Conservation (phyloP, 768 basidiomycete species). For the Clitopilus passeckerianus region DNA sequence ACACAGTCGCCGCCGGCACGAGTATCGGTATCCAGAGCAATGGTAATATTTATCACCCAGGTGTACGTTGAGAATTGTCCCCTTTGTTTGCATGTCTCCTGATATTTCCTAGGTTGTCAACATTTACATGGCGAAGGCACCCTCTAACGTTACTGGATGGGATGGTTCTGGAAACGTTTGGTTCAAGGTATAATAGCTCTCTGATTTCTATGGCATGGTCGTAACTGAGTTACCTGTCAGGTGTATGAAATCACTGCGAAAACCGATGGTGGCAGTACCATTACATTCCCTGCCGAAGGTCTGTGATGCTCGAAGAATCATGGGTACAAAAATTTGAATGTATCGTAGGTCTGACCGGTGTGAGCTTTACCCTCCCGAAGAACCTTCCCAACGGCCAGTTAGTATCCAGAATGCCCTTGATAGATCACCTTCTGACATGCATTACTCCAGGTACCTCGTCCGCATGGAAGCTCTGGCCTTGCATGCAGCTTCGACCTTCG, state of each 20-base stretch:
- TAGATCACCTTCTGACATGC: neutral
- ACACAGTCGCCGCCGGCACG: conserved; percentile 24
- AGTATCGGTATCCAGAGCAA: conserved; percentile 24
- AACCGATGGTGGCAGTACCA: conserved; percentile 33
- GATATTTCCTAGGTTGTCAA: conserved; percentile 13
- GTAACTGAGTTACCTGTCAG: conserved; percentile 7
- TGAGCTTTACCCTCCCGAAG: conserved; percentile 8
- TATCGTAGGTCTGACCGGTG: conserved; percentile 12
- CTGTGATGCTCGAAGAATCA: neutral
- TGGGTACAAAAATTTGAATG: neutral
- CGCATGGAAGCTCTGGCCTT: conserved; percentile 10
- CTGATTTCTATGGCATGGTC: neutral
- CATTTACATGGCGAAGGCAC: conserved; percentile 35
- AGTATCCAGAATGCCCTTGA: neutral
- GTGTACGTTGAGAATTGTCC: conserved; percentile 13
- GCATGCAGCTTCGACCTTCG: conserved; percentile 6
- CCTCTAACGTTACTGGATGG: conserved; percentile 18
- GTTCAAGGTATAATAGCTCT: conserved; percentile 26
- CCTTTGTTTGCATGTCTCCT: too few species aligned
- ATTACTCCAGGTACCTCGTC: conserved; percentile 7
- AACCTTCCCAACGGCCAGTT: conserved; percentile 10
- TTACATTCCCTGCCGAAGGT: conserved; percentile 32
- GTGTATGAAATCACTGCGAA: conserved; percentile 32
- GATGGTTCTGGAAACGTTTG: conserved; percentile 37
- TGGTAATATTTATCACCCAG: conserved; percentile 27